Conservation (phyloP, 345 rosid species). For the Trapa bicornis region DNA sequence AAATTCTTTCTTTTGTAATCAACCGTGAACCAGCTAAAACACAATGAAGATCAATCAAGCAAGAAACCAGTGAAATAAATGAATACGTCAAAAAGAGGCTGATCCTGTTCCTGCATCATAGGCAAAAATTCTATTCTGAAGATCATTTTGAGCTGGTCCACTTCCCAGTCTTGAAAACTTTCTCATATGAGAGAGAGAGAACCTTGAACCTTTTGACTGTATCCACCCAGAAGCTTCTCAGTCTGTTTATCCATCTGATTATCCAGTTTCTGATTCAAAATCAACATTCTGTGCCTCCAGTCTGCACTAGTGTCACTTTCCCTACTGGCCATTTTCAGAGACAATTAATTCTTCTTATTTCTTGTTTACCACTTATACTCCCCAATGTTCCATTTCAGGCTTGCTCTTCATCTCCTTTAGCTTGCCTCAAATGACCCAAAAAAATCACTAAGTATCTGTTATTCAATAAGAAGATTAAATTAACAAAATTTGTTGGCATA, state of each 20-base stretch:
- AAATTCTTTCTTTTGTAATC: neutral
- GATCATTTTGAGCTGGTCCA: neutral
- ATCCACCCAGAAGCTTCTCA: constrained; percentile 56
- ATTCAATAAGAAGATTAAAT: no score
- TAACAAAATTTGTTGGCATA: no score
- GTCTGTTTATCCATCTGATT: constrained; percentile 99
- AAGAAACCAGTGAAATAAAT: neutral
- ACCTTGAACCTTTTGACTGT: constrained; percentile 54
- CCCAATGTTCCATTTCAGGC: neutral
- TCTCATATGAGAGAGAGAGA: neutral
- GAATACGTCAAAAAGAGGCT: neutral
- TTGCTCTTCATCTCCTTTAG: neutral
- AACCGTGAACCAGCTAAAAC: neutral
- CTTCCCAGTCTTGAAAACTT: neutral
- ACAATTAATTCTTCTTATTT: neutral
- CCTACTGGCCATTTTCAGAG: neutral
- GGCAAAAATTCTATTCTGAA: neutral
- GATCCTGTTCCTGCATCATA: neutral
- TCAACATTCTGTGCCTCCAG: constrained; percentile 70
- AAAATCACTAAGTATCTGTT: no score
- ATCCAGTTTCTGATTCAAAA: constrained; percentile 80
- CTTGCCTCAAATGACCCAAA: neutral
- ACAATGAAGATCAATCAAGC: neutral
- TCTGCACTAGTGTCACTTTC: neutral
- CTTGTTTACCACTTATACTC: neutral